Conservation (phyloP, 352 stramenopile species). For the Globisporangium echinulatum region DNA sequence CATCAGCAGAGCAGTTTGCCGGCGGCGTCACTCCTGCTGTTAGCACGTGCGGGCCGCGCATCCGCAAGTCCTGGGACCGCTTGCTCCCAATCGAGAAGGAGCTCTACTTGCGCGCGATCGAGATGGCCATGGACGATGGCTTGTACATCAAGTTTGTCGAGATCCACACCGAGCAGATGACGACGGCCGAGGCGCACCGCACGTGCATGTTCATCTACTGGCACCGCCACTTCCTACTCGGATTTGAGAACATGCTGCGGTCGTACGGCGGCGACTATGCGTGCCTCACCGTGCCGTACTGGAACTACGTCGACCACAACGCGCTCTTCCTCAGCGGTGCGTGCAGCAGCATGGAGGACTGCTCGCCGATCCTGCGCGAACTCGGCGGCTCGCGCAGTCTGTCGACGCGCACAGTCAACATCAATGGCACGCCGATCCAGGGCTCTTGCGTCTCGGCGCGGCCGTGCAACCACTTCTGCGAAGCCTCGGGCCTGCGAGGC, state of each 20-base stretch:
- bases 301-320: conserved; percentile 85
- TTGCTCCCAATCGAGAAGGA: conserved; percentile 56
- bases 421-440: conserved; percentile 61
- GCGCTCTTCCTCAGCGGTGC: conserved; percentile 47
- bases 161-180: conserved; percentile 85
- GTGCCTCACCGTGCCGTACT: conserved; percentile 86
- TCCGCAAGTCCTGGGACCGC: conserved; percentile 72
- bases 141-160: conserved; percentile 86
- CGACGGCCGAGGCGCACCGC: conserved; percentile 66
- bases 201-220: conserved; percentile 89
- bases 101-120: conserved; percentile 69
- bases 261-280: conserved; percentile 70
- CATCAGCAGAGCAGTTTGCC: conserved; percentile 8
- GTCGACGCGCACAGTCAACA: conserved; percentile 27
- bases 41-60: conserved; percentile 45
- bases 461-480: conserved; percentile 72
- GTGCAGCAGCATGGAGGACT: conserved; percentile 71
- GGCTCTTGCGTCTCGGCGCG: conserved; percentile 44
- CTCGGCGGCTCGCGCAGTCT: conserved; percentile 53
- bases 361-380: conserved; percentile 59
- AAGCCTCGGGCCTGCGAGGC: conserved; percentile 38
- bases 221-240: conserved; percentile 74
- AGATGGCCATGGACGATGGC: conserved; percentile 69
- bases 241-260: conserved; percentile 84
- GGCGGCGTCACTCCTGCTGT: neutral